Evolutionary conservation across 345 rosid genomes (phyloP), one percentile per base, ranked within the genome.

Genomic region (Eucalyptus viminalis): DNA sequence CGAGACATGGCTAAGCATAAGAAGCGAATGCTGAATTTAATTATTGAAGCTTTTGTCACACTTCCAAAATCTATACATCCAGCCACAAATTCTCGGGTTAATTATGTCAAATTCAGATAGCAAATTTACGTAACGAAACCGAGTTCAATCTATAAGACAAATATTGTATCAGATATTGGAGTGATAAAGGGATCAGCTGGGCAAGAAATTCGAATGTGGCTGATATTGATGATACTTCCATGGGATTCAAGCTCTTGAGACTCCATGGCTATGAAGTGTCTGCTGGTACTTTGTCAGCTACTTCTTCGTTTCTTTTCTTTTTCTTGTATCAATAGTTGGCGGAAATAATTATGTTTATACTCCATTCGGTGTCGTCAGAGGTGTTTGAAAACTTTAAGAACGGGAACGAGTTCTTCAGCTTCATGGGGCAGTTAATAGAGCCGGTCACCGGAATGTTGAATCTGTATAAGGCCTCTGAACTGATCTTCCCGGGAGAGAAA

Each of bases 141-240:
- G 31, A 25, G 31, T 60, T 65, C 19, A 65, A n/a, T 65, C 72
- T 65, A 7, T 65, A 65, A 29, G 11, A 67, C 76, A n/a, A n/a
- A n/a, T n/a, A 89, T 87, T 60, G 34, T 14, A 62, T 88, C 94
- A 97, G 99, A 91, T 93, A 96, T 87, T 98, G 99, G 99, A 94
- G 93, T 24, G 94, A 96, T 54, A 89, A 95, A 25, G 99, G 99
- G 25, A 97, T 98, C 53, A 95, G 95, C 89, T 98, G 99, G 99
- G 99, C 99, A 25, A 95, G 99, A 90, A 94, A 97, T 88, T 91
- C 99, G 11, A 76, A 72, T 62, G 95, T 98, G 51, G 95, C 92
- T 45, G 99, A 98, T 69, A 92, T 98, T 51, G 99, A 98, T 72
- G 99, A 97, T 81, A 98, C 99, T 6, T 93, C 99, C 56, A 98